These are phyloP conservation scores for Boletus tylopilopsis DNA, from an alignment of 768 basidiomycete genomes.

Conservation along the genomic window DNA sequence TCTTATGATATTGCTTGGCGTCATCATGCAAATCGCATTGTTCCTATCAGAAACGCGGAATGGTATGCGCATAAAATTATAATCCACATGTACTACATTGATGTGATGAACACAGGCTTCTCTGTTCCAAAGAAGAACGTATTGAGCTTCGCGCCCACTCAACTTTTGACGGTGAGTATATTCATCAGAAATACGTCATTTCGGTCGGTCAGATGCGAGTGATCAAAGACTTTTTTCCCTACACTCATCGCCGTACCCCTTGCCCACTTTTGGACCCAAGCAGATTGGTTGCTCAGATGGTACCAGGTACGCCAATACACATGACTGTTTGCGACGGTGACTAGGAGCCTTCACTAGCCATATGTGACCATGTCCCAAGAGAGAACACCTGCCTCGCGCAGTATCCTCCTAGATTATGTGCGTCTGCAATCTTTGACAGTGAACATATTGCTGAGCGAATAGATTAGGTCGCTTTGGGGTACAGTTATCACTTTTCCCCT, in stretches of 20 bases:
- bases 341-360: constrained; percentile 41
- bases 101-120: constrained; percentile 44
- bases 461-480: constrained; percentile 44
- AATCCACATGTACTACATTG: neutral
- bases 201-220: neutral
- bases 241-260: constrained; percentile 48
- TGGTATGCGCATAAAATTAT: constrained; percentile 8
- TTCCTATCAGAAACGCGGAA: constrained; percentile 14
- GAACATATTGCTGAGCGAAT: constrained; percentile 1
- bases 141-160: constrained; percentile 45
- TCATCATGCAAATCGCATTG: constrained; percentile 12
- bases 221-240: constrained; percentile 55
- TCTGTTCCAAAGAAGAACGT: constrained; percentile 46
- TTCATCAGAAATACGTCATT: neutral
- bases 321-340: neutral
- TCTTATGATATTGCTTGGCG: constrained; percentile 36
- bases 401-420: constrained; percentile 66
- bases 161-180: constrained; percentile 42
- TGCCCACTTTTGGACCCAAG: constrained; percentile 44
- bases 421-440: constrained; percentile 14
- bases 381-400: constrained; percentile 50
- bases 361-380: constrained; percentile 57
- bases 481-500: neutral
- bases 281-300: constrained; percentile 53
- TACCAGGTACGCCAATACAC: constrained; percentile 46